Conservation (phyloP, 176 grass and related monocot species). For the Carex cristatella region DNA sequence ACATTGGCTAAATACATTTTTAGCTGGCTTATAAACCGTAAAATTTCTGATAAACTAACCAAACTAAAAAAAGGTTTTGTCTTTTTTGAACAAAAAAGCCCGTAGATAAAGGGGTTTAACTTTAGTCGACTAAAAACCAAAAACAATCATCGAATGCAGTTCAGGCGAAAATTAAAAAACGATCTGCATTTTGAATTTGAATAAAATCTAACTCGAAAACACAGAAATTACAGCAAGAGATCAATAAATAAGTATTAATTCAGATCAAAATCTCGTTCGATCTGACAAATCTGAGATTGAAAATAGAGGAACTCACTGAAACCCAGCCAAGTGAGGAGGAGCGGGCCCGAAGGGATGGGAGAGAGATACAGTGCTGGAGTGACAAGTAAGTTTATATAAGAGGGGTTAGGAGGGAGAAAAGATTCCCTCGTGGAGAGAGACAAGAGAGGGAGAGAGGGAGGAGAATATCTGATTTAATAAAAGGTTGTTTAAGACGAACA, state of each 20-base stretch:
- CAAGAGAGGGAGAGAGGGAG: background rate
- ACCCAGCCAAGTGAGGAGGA: background rate
- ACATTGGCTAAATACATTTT: background rate
- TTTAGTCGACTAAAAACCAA: background rate
- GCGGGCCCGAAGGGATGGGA: background rate
- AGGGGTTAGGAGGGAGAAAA: background rate
- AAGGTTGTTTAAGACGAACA: constrained; percentile 19
- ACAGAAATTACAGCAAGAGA: background rate
- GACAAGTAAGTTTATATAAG: constrained; percentile 20
- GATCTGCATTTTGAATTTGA: background rate
- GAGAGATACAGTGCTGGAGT: background rate
- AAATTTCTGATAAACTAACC: background rate
- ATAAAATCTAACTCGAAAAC: background rate
- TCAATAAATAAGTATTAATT: background rate
- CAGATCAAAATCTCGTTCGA: background rate
- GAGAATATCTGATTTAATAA: constrained; percentile 20
- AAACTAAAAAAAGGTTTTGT: background rate
- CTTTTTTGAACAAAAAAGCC: background rate
- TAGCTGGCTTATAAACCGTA: background rate
- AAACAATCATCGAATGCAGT: background rate
- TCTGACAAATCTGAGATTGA: constrained; percentile 6
- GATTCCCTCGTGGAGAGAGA: constrained; percentile 18
- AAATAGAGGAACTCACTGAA: background rate
- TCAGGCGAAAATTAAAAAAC: background rate
- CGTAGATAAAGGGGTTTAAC: background rate